Base-by-base conservation (phyloP, 495 filamentous ascomycete genomes). In the Rostrohypoxylon terebratum region DNA sequence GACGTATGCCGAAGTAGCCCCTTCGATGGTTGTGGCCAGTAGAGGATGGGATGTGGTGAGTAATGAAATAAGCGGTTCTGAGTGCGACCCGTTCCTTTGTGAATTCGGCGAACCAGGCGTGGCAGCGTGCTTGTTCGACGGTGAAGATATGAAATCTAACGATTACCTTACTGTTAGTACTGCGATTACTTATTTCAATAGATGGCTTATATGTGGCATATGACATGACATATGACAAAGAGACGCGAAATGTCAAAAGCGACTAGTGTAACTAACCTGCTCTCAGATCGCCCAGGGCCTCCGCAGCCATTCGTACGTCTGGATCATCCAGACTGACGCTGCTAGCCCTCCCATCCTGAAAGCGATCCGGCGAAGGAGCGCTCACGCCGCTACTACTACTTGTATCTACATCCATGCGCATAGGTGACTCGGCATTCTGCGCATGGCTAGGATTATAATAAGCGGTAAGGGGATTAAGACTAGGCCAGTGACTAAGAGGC, bases 231-330 rank as follows among this genome's bases (percentile, higher is more conserved):
- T 28, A 28, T 28, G 28, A 28, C 45, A 75, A 20, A 59, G 44
- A 55, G 42, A 73, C 45, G 74, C 74, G 40, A 58, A 45, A 45
- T 64, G 57, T 68, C 62, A 55, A n/a, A 68, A 66, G 28, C 45
- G 55, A 65, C 40, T 58, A 51, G 58, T 38, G 63, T 51, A 47
- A 80, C 85, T 79, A 78, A 97, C 94, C 93, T 75, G 92, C 90
- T 79, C 92, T 89, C 59, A 98, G 85, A 63, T 93, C 92, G 38
- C 92, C 91, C 20, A 98, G 80, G 11, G 94, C 94, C 81, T 97
- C 93, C 33, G 94, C 94, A 28, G 94, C 94, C 75, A 91, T 83
- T 31, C 90, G 84, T 33, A 92, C 89, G 68, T 96, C 91, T 13
- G 93, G 89, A 77, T 98, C 94, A 74, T 97, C 94, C 71, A 95